A percentile compares a stretch with the other conserved stretches of the same genome.
Conservation (phyloP, 352 stramenopile species). For the Plasmopara viticola region DNA sequence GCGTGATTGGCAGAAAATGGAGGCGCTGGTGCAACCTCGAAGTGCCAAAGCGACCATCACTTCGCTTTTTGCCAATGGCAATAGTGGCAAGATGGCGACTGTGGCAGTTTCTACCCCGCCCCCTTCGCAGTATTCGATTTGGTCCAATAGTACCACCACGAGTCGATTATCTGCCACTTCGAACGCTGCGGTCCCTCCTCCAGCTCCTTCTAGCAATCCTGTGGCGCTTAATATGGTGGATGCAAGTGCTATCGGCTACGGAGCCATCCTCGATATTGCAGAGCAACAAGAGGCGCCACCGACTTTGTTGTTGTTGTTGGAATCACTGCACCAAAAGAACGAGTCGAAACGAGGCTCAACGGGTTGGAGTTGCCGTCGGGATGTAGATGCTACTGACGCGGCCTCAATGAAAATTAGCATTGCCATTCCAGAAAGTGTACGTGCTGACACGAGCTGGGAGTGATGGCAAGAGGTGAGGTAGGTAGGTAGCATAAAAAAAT, state of each 20-base stretch:
- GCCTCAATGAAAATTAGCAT: slow-evolving; percentile 42
- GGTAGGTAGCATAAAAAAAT: too few relatives aligned
- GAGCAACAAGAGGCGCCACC: slow-evolving; percentile 38
- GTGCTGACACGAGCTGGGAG: slow-evolving; percentile 31
- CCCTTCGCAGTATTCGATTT: slow-evolving; percentile 25
- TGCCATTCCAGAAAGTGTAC: slow-evolving; percentile 34
- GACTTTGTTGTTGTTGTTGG: slow-evolving; percentile 35
- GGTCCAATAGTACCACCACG: slow-evolving; percentile 19
- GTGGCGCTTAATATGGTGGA: slow-evolving; percentile 24
- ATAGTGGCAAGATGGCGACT: slow-evolving; percentile 10
- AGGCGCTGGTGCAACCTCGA: slow-evolving; percentile 34
- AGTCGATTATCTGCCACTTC: slow-evolving; percentile 10
- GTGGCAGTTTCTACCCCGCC: slow-evolving; percentile 14
- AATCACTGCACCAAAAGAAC: slow-evolving; percentile 45
- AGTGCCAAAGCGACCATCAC: slow-evolving; percentile 35
- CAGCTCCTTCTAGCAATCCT: slow-evolving; percentile 12
- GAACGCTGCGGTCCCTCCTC: slow-evolving; percentile 7
- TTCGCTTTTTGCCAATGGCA: slow-evolving; percentile 22
- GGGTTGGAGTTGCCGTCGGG: slow-evolving; percentile 43
- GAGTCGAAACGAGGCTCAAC: slow-evolving; percentile 33
- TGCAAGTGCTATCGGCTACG: slow-evolving; percentile 53
- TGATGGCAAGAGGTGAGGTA: slow-evolving; percentile 12
- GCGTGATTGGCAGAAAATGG: slow-evolving; percentile 50
- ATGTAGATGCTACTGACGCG: slow-evolving; percentile 26
- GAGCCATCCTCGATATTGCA: slow-evolving; percentile 63